Evolutionary conservation across 140 eudicot genomes (phyloP), one percentile per base, ranked within the genome.

Genomic region (Anethum foeniculum): DNA sequence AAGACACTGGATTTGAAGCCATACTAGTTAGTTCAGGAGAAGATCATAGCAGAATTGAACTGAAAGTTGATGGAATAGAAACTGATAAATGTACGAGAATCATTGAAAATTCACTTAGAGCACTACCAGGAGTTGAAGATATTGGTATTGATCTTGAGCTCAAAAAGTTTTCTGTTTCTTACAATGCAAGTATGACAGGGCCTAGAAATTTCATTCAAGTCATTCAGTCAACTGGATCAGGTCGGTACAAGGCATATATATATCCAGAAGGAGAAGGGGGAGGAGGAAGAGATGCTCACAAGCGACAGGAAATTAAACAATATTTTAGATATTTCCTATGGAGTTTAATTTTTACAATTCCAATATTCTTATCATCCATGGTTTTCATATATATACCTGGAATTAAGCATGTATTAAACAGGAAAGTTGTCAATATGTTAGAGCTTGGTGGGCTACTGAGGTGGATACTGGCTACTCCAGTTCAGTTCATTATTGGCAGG

Each of bases 341-440:
- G 99, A 96, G 99, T 84, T 86, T 93, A 51, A 86, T 93, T 72
- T 96, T 96, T 65, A 93, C 99, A 1, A 67, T 93, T 76, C 99
- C 99, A 1, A 92, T 96, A 27, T 96, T 96, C 84, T 82, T 96
- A 49, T 84, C 90, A 68, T 96, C 99, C 46, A 96, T 96, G 99
- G 97, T 96, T 54, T 91, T 96, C 38, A 96, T 93, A 98, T 96
- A 93, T 79, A 85, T 96, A 44, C 98, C 97, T 1, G 91, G 93
- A 32, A 49, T 90, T 23, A 96, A 91, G 71, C 90, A 85, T 71
- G 88, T 82, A 67, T 80, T 96, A 27, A 97, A 96, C 41, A 74
- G 83, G 5, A 88, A 88, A 47, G 80, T 91, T 41, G 87, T 91
- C 52, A 96, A 96, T 78, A 91, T 91, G 97, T 87, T 96, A 82